phyloP scores from a whole-genome alignment of 345 rosid genomes.

The Eucalyptus caleyi region DNA sequence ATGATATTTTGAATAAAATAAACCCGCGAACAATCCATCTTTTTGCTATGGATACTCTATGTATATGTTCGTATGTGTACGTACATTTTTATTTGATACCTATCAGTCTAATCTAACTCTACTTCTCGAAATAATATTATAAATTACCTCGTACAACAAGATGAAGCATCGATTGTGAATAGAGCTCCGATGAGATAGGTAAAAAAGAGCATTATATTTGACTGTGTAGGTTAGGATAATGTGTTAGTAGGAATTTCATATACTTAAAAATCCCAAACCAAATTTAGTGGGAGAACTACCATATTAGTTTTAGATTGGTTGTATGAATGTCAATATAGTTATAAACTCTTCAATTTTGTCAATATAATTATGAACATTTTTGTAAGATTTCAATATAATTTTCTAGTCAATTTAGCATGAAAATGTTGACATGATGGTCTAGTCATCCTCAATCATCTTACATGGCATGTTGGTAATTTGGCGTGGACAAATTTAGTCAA shows the following conservation, averaged over 20 bases:
- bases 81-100: background rate
- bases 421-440: background rate
- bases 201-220: background rate
- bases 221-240: background rate
- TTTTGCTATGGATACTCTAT: background rate
- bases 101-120: background rate
- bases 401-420: background rate
- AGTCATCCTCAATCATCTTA: rapidly evolving
- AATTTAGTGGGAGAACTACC: background rate
- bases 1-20: background rate
- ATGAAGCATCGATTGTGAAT: background rate
- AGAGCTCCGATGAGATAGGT: background rate
- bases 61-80: background rate
- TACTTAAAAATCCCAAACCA: background rate
- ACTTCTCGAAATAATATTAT: background rate
- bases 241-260: background rate
- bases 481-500: background rate
- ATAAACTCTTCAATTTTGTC: background rate
- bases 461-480: background rate
- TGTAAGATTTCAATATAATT: background rate
- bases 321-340: rapidly evolving
- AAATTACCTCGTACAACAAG: background rate
- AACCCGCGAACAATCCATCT: background rate
- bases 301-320: background rate
- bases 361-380: background rate